phyloP scores from a whole-genome alignment of 352 stramenopile species.

The Phytopythium aichiense region DNA sequence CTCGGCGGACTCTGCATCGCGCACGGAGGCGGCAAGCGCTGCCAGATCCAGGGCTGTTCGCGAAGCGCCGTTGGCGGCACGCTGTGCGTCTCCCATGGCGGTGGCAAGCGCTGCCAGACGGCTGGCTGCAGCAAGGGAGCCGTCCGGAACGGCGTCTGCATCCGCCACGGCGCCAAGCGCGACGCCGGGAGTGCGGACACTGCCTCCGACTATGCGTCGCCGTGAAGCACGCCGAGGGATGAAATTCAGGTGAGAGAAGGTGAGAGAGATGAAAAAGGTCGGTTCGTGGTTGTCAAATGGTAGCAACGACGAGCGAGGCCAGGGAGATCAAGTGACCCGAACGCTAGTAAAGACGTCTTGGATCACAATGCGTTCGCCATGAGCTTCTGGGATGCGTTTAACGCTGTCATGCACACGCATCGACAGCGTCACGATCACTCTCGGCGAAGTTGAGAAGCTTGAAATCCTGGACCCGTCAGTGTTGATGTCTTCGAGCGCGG shows the following conservation, averaged over 20 bases:
- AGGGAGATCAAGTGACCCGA: not conserved
- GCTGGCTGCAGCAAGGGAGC: constrained; percentile 82
- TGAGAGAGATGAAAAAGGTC: not conserved
- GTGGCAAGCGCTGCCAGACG: constrained; percentile 65
- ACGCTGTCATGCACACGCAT: too few relatives aligned
- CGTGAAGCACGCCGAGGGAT: not conserved
- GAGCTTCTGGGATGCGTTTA: too few relatives aligned
- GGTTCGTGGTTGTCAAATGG: constrained; percentile 1
- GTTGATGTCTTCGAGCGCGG: too few relatives aligned
- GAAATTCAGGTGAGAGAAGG: not conserved
- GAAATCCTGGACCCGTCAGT: too few relatives aligned
- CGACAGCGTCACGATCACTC: too few relatives aligned
- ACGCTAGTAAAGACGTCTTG: too few relatives aligned
- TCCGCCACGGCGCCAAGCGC: constrained; percentile 76
- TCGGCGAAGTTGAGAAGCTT: too few relatives aligned
- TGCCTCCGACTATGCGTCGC: constrained; percentile 1
- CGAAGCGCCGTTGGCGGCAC: constrained; percentile 64
- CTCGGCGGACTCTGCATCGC: constrained; percentile 77
- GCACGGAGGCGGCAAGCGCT: constrained; percentile 78
- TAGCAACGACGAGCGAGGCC: constrained; percentile 1
- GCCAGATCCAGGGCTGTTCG: constrained; percentile 57
- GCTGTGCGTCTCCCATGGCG: constrained; percentile 69
- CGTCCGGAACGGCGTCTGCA: constrained; percentile 83
- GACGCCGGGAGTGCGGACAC: constrained; percentile 11
- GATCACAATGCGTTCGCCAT: too few relatives aligned